Percentiles rank a stretch among this genome's conserved stretches.
phyloP scores from a whole-genome alignment of 306 rosid genomes.

The Cercis canadensis region DNA sequence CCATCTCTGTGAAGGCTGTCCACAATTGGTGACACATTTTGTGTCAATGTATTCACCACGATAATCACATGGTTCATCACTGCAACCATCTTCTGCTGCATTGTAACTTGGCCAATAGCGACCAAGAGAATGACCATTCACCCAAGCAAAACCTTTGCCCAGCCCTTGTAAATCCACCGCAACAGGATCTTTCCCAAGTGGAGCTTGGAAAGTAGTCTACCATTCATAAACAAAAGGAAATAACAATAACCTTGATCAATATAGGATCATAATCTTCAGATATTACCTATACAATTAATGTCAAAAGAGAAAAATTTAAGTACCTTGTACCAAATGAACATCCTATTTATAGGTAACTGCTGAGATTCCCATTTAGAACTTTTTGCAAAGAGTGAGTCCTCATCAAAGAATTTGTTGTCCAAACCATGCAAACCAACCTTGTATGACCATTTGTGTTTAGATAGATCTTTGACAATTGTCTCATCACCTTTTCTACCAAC shows the following conservation, averaged over 20 bases:
- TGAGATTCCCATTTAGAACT: slow-evolving; percentile 44
- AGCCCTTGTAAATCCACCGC: slow-evolving; percentile 52
- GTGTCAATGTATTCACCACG: slow-evolving; percentile 45
- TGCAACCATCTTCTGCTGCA: slow-evolving; percentile 49
- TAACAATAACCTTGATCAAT: not conserved
- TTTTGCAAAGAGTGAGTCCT: slow-evolving; percentile 21
- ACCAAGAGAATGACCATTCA: slow-evolving; percentile 54
- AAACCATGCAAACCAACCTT: slow-evolving; percentile 56
- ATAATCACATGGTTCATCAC: slow-evolving; percentile 54
- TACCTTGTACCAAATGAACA: slow-evolving; percentile 73
- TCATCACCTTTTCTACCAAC: slow-evolving; percentile 50
- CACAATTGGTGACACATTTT: slow-evolving; percentile 63
- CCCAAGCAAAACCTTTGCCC: slow-evolving; percentile 62
- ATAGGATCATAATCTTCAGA: no score
- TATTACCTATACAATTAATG: no score
- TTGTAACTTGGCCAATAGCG: slow-evolving; percentile 56
- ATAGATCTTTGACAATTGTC: slow-evolving; percentile 46
- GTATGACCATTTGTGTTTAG: slow-evolving; percentile 54
- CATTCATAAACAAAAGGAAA: not conserved
- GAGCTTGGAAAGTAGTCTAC: slow-evolving; percentile 63
- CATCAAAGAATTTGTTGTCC: slow-evolving; percentile 22
- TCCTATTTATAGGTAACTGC: slow-evolving; percentile 37
- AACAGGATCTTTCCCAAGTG: slow-evolving; percentile 53
- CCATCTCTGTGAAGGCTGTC: slow-evolving; percentile 60
- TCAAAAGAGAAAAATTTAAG: not conserved